These are phyloP conservation scores for Phialophora chinensis DNA, from an alignment of 2,329 filamentous ascomycete genomes.

Conservation along the genomic window DNA sequence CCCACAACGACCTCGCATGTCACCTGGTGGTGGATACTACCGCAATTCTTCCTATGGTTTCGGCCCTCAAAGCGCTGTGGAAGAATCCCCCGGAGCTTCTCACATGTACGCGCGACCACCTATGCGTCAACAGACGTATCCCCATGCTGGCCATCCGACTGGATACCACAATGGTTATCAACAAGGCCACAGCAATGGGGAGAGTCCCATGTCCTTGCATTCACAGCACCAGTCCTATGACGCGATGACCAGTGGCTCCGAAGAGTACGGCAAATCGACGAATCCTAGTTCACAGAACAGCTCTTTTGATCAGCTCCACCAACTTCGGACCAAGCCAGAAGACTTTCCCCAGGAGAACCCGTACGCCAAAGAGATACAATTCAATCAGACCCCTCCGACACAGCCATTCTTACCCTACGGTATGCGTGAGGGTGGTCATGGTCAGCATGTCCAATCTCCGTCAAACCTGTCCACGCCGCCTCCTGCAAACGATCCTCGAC, in stretches of 20 bases:
- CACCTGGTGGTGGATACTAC: conserved; percentile 34
- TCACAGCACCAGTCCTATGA: conserved; percentile 81
- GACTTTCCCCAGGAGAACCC: conserved; percentile 42
- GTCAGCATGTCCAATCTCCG: conserved; percentile 32
- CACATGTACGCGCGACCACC: conserved; percentile 34
- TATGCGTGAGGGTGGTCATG: conserved; percentile 39
- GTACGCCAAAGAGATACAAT: conserved; percentile 47
- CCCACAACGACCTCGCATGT: conserved; percentile 30
- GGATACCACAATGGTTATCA: conserved; percentile 45
- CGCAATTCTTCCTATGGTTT: conserved; percentile 36
- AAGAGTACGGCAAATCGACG: conserved; percentile 79
- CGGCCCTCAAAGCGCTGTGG: conserved; percentile 32
- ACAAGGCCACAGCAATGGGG: conserved; percentile 44
- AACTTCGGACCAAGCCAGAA: conserved; percentile 58
- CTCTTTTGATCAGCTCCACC: conserved; percentile 76
- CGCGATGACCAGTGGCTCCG: conserved; percentile 75
- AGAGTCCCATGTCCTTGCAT: conserved; percentile 41
- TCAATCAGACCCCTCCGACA: conserved; percentile 19
- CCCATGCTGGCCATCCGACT: conserved; percentile 35
- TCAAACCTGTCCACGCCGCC: conserved; percentile 17
- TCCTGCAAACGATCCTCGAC: conserved; percentile 30
- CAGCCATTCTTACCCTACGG: conserved; percentile 28
- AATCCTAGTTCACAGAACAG: conserved; percentile 95
- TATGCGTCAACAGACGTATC: conserved; percentile 31
- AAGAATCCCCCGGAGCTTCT: conserved; percentile 37